Conservation (phyloP, 306 rosid genomes). For the Vicia villosa region DNA sequence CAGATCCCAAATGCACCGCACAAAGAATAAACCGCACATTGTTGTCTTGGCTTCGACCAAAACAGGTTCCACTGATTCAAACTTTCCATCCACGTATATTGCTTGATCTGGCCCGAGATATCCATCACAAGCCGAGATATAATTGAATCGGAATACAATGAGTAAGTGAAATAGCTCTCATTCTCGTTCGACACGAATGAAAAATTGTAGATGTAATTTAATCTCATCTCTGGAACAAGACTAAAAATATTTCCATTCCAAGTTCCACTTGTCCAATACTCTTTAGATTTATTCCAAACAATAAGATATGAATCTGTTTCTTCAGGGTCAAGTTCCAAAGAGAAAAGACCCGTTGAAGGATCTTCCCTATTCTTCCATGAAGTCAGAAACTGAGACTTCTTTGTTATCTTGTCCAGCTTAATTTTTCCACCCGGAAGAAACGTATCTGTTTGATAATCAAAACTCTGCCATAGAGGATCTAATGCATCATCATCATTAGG, state of each 20-base stretch:
- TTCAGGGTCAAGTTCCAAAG: slow-evolving; percentile 43
- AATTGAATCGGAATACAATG: slow-evolving; percentile 4
- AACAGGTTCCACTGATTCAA: slow-evolving; percentile 45
- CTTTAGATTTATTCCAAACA: slow-evolving; percentile 44
- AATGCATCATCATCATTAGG: slow-evolving; percentile 24
- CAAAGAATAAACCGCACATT: slow-evolving; percentile 47
- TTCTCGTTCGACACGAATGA: slow-evolving; percentile 44
- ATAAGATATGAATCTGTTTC: slow-evolving; percentile 34
- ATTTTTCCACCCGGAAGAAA: slow-evolving; percentile 57
- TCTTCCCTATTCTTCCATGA: slow-evolving; percentile 59
- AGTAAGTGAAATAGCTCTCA: slow-evolving; percentile 55
- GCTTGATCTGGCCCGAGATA: slow-evolving; percentile 47
- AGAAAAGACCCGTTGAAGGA: slow-evolving; percentile 53
- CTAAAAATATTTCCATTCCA: slow-evolving; percentile 56
- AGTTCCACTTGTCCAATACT: slow-evolving; percentile 48
- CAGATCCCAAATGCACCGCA: slow-evolving; percentile 63
- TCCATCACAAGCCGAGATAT: slow-evolving; percentile 37
- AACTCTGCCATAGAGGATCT: slow-evolving; percentile 57
- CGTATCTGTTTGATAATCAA: slow-evolving; percentile 61
- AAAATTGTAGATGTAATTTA: slow-evolving; percentile 47
- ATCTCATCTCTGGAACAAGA: slow-evolving; percentile 53
- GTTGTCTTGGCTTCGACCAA: slow-evolving; percentile 55
- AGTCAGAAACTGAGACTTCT: slow-evolving; percentile 46
- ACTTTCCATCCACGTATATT: slow-evolving; percentile 31
- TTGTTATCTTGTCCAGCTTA: slow-evolving; percentile 44